phyloP scores from a whole-genome alignment of 768 basidiomycete genomes.

The Suillus fuscotomentosus region DNA sequence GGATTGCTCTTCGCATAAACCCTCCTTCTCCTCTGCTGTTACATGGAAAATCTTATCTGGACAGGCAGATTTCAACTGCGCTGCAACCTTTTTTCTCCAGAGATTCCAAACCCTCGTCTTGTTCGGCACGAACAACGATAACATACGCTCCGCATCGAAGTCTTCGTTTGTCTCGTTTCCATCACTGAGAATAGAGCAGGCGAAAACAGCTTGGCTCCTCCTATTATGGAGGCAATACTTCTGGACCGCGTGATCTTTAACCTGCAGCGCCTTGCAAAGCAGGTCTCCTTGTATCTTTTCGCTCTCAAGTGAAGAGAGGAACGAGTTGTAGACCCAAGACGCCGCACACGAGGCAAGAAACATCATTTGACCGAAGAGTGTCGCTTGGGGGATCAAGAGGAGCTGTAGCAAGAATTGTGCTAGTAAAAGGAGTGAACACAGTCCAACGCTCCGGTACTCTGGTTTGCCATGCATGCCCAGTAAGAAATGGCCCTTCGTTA shows the following conservation, averaged over 20 bases:
- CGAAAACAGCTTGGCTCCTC: constrained; percentile 24
- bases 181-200: constrained; percentile 22
- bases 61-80: constrained; percentile 13
- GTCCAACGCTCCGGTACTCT: constrained; percentile 22
- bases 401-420: constrained; percentile 34
- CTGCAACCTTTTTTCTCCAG: constrained; percentile 23
- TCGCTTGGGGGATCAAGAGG: constrained; percentile 33
- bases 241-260: constrained; percentile 8
- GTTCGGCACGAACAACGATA: constrained; percentile 21
- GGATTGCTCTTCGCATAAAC: constrained; percentile 12
- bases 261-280: constrained; percentile 15
- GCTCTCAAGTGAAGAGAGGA: constrained; percentile 37
- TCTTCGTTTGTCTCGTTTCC: constrained; percentile 14
- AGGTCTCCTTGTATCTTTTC: constrained; percentile 25
- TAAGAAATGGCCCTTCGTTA: constrained; percentile 31
- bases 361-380: constrained; percentile 35
- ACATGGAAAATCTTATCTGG: constrained; percentile 1
- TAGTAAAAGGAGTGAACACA: constrained; percentile 30
- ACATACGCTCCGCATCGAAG: constrained; percentile 11
- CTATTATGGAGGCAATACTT: constrained; percentile 23
- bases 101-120: constrained; percentile 22
- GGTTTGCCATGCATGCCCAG: constrained; percentile 17
- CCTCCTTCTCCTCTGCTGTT: constrained; percentile 9
- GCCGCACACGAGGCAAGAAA: constrained; percentile 30
- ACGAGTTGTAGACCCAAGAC: constrained; percentile 37